Conservation (phyloP, 202 grass and related monocot species). For the Hordeum pubiflorum region DNA sequence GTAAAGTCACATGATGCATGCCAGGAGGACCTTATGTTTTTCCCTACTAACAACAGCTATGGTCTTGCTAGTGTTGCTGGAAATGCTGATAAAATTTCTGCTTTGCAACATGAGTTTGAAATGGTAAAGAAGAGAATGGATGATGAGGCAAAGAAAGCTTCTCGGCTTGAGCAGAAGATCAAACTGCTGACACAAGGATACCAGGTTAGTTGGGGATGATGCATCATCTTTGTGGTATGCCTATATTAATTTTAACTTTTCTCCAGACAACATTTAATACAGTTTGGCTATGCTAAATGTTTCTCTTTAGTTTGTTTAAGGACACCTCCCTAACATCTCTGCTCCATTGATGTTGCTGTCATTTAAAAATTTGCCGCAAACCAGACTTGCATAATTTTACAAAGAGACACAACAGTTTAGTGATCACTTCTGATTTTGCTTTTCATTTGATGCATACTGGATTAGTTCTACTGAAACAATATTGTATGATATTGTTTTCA, state of each 20-base stretch:
- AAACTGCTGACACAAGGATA: conserved; percentile 90
- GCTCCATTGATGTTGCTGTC: not conserved
- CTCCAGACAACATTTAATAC: not conserved
- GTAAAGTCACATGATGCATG: conserved; percentile 83
- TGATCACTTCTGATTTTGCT: not conserved
- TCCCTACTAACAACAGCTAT: conserved; percentile 60
- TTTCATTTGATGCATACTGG: not conserved
- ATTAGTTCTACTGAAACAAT: not conserved
- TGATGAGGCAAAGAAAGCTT: conserved; percentile 86
- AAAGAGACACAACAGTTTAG: not conserved
- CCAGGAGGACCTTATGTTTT: conserved; percentile 94
- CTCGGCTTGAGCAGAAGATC: conserved; percentile 84
- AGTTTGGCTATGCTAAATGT: not conserved
- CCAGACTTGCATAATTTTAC: not conserved
- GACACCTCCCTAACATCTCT: not conserved
- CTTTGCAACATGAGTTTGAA: conserved; percentile 89
- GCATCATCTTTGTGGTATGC: not conserved
- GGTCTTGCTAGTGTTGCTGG: conserved; percentile 78
- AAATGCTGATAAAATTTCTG: conserved; percentile 71
- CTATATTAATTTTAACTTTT: not conserved
- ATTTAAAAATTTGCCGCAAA: not conserved
- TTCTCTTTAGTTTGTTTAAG: not conserved
- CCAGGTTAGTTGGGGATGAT: conserved; percentile 46
- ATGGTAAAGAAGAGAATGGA: conserved; percentile 84
- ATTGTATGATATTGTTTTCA: not conserved